These are phyloP conservation scores for Silene coronaria DNA, from an alignment of 179 eudicot species.

Conservation along the genomic window DNA sequence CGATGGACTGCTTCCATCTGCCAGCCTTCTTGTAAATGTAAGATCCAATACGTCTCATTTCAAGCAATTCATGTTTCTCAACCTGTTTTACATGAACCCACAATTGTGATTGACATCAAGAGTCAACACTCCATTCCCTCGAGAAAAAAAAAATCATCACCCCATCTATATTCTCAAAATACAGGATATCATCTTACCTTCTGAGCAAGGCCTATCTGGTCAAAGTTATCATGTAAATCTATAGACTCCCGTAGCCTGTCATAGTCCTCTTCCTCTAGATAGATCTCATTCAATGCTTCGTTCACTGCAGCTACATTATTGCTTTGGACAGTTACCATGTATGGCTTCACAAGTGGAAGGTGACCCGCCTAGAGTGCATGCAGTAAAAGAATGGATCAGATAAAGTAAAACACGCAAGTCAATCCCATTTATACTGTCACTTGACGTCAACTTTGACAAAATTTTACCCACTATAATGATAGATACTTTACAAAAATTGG, in stretches of 20 bases:
- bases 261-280: constrained; percentile 92
- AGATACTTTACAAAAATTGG: no score
- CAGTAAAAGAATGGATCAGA: no score
- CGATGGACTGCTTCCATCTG: constrained; percentile 89
- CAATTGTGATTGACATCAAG: not conserved
- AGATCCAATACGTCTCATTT: constrained; percentile 91
- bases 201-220: constrained; percentile 94
- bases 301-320: constrained; percentile 89
- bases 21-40: constrained; percentile 91
- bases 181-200: constrained; percentile 39
- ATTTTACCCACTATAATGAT: no score
- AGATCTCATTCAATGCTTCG: constrained; percentile 88
- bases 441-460: no score
- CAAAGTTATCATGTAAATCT: constrained; percentile 91
- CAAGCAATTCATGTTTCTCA: constrained; percentile 91
- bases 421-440: no score
- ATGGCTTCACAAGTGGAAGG: constrained; percentile 84
- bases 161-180: not conserved
- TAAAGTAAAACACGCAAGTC: no score
- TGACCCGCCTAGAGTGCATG: constrained; percentile 59
- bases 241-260: constrained; percentile 84
- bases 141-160: not conserved
- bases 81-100: constrained; percentile 39
- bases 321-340: constrained; percentile 95
- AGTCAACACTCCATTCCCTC: not conserved